A percentile compares a stretch with the other conserved stretches of the same genome.
Evolutionary conservation across 108 stramenopile genomes (phyloP).

Genomic region (Aureococcus anophagefferens): DNA sequence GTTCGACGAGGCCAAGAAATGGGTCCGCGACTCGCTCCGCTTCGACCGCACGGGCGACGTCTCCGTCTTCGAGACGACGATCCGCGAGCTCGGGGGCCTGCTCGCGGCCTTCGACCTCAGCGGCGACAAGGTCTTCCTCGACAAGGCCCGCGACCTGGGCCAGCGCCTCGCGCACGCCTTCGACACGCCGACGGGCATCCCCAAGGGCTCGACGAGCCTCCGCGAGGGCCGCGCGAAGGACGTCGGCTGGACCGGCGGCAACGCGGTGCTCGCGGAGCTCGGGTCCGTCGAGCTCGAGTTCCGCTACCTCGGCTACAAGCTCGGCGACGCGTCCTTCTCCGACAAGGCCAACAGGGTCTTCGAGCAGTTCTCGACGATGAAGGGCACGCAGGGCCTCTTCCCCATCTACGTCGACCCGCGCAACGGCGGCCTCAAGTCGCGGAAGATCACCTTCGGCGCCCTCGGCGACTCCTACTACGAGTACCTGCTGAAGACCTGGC

Average conservation of each 20-base stretch:
- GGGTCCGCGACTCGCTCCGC: slow-evolving; percentile 21
- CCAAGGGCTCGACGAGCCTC: slow-evolving; percentile 47
- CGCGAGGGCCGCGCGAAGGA: slow-evolving; percentile 32
- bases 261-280: slow-evolving; percentile 56
- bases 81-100: slow-evolving; percentile 46
- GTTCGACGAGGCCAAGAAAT: slow-evolving; percentile 34
- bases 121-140: slow-evolving; percentile 21
- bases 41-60: slow-evolving; percentile 18
- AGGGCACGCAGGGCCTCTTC: slow-evolving; percentile 22
- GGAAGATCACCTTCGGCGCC: slow-evolving; percentile 41
- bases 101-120: slow-evolving; percentile 43
- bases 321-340: neutral
- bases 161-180: slow-evolving; percentile 25
- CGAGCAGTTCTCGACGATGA: slow-evolving; percentile 15
- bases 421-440: slow-evolving; percentile 10
- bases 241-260: slow-evolving; percentile 44
- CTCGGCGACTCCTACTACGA: slow-evolving; percentile 65
- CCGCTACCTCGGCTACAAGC: slow-evolving; percentile 50
- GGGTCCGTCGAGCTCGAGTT: slow-evolving; percentile 86
- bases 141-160: slow-evolving; percentile 37
- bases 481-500: slow-evolving; percentile 89
- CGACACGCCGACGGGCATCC: slow-evolving; percentile 50
- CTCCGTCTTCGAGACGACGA: slow-evolving; percentile 51
- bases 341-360: slow-evolving; percentile 4
- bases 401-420: slow-evolving; percentile 24